phyloP scores from a whole-genome alignment of 805 yeast genomes.

The Wickerhamomyces xylosicus region DNA sequence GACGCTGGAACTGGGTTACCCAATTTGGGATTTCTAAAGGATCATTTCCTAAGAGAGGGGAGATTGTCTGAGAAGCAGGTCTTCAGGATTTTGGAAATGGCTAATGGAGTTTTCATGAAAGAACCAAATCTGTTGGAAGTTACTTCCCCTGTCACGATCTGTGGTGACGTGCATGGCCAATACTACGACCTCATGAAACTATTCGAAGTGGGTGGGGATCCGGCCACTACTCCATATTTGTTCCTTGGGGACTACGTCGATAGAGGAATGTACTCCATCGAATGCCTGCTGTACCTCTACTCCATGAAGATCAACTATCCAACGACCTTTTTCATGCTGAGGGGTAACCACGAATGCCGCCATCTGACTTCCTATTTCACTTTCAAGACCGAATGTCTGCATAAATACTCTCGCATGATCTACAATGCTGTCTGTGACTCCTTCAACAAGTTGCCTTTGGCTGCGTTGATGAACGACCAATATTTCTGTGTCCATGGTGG shows the following conservation, averaged over 20 bases:
- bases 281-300: conserved; percentile 67
- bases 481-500: conserved; percentile 97
- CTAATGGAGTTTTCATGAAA: conserved; percentile 46
- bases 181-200: conserved; percentile 81
- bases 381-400: conserved; percentile 80
- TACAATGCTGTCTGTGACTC: conserved; percentile 70
- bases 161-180: conserved; percentile 98
- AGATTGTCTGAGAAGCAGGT: conserved; percentile 66
- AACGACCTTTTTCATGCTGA: conserved; percentile 60
- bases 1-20: conserved; percentile 49
- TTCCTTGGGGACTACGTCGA: conserved; percentile 95
- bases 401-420: conserved; percentile 58
- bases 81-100: conserved; percentile 49
- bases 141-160: conserved; percentile 89
- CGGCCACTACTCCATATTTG: conserved; percentile 62
- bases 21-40: conserved; percentile 55
- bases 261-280: conserved; percentile 85
- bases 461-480: conserved; percentile 88
- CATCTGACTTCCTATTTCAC: conserved; percentile 93
- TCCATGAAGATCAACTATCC: conserved; percentile 73
- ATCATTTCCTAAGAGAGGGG: conserved; percentile 77
- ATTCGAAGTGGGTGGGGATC: conserved; percentile 91
- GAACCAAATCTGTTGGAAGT: conserved; percentile 79
- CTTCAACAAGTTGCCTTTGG: conserved; percentile 81
- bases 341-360: conserved; percentile 94